Evolutionary conservation across 2,329 filamentous ascomycete species (phyloP).

Genomic region (Chrysosporium keratinophilum): DNA sequence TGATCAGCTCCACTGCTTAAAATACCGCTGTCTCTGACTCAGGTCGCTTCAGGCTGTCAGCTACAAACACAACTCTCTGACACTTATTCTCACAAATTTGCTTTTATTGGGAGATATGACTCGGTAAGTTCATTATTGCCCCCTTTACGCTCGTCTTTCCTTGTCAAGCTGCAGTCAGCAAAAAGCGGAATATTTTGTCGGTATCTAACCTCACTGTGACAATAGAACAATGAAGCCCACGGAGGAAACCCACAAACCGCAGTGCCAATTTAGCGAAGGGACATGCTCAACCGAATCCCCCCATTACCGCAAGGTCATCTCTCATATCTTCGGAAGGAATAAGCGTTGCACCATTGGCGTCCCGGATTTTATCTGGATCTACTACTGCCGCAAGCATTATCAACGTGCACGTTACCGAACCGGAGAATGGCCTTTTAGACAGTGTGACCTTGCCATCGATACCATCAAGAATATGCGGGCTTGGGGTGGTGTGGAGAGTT

Average conservation of each 20-base stretch:
- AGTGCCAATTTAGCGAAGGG: slow-evolving; percentile 18
- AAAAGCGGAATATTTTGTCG: background rate
- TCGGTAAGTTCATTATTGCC: background rate
- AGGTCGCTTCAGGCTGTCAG: background rate
- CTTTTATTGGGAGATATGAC: too few relatives aligned
- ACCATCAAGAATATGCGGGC: slow-evolving; percentile 53
- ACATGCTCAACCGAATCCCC: slow-evolving; percentile 26
- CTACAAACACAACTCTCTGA: background rate
- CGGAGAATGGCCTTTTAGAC: slow-evolving; percentile 45
- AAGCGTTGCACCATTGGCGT: slow-evolving; percentile 65
- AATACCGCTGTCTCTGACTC: too few relatives aligned
- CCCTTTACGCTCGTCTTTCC: background rate
- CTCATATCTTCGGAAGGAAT: slow-evolving; percentile 73
- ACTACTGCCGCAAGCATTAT: slow-evolving; percentile 73
- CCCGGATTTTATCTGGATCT: slow-evolving; percentile 59
- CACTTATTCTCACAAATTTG: background rate
- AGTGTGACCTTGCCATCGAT: slow-evolving; percentile 53
- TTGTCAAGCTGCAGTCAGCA: background rate
- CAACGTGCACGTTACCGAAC: slow-evolving; percentile 65
- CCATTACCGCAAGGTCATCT: slow-evolving; percentile 62
- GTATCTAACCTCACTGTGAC: background rate
- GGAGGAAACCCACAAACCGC: background rate
- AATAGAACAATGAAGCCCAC: slow-evolving; percentile 1
- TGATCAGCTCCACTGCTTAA: too few relatives aligned
- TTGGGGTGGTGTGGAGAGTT: slow-evolving; percentile 53